A percentile compares a stretch with the other conserved stretches of the same genome.
phyloP scores from a whole-genome alignment of 306 rosid genomes.

The Quercus parvula region DNA sequence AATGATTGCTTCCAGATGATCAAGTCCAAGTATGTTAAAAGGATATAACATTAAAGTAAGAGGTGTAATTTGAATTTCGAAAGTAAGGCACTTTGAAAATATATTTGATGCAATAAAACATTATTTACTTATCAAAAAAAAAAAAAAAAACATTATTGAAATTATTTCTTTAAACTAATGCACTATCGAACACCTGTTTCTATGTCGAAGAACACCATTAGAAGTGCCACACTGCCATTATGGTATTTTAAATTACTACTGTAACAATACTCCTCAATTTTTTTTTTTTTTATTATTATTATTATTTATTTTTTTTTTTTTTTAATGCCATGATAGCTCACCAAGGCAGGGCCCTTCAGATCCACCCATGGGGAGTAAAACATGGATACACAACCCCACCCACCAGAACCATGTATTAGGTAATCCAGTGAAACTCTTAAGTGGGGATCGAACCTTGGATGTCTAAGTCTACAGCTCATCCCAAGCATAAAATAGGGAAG shows the following conservation, averaged over 20 bases:
- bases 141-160: neutral
- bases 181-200: neutral
- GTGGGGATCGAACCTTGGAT: too few relatives aligned
- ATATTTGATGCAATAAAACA: neutral
- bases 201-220: neutral
- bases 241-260: neutral
- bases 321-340: too few relatives aligned
- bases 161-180: neutral
- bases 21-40: neutral
- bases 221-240: neutral
- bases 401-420: too few relatives aligned
- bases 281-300: too few relatives aligned
- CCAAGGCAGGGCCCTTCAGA: too few relatives aligned
- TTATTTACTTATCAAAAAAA: neutral
- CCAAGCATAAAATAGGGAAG: neutral
- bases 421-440: too few relatives aligned
- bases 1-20: neutral
- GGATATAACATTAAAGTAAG: neutral
- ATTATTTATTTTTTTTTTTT: too few relatives aligned
- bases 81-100: neutral
- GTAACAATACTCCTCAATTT: too few relatives aligned
- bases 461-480: too few relatives aligned
- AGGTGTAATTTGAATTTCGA: neutral
- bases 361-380: too few relatives aligned
- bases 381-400: too few relatives aligned